A percentile compares a stretch with the other conserved stretches of the same genome.
phyloP scores from a whole-genome alignment of 306 rosid genomes.

The Hippophae gyantsensis region DNA sequence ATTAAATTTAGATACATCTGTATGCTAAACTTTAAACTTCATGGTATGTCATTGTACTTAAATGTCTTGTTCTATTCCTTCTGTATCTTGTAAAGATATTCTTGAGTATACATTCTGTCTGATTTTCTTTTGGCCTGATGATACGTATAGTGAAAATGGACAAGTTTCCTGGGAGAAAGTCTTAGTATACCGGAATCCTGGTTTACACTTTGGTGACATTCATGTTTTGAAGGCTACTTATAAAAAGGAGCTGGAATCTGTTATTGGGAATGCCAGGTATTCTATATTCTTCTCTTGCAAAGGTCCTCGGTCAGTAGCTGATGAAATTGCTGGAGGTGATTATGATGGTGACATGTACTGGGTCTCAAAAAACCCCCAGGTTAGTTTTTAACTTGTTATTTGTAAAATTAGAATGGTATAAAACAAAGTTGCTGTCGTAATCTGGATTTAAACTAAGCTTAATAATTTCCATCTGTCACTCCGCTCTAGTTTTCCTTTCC shows the following conservation, averaged over 20 bases:
- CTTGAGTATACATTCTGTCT: background rate
- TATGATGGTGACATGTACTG: constrained; percentile 85
- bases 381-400: constrained; percentile 15
- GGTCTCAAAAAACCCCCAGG: constrained; percentile 71
- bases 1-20: too few species aligned
- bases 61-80: too few species aligned
- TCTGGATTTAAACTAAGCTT: too few species aligned
- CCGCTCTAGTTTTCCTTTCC: too few species aligned
- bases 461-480: too few species aligned
- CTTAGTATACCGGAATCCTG: constrained; percentile 72
- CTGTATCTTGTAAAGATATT: too few species aligned
- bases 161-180: constrained; percentile 54
- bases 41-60: too few species aligned
- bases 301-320: constrained; percentile 72
- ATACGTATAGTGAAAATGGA: constrained; percentile 40
- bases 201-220: constrained; percentile 77
- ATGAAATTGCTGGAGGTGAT: constrained; percentile 80
- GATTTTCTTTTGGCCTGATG: background rate
- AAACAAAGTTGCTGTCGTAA: too few species aligned
- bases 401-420: background rate
- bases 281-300: constrained; percentile 70
- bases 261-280: constrained; percentile 57
- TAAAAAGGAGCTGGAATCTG: constrained; percentile 32
- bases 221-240: constrained; percentile 49
- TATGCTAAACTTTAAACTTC: too few species aligned